Percentiles rank a stretch among this genome's conserved stretches.
Conservation (phyloP, 352 stramenopile species). For the Globisporangium emineosum region DNA sequence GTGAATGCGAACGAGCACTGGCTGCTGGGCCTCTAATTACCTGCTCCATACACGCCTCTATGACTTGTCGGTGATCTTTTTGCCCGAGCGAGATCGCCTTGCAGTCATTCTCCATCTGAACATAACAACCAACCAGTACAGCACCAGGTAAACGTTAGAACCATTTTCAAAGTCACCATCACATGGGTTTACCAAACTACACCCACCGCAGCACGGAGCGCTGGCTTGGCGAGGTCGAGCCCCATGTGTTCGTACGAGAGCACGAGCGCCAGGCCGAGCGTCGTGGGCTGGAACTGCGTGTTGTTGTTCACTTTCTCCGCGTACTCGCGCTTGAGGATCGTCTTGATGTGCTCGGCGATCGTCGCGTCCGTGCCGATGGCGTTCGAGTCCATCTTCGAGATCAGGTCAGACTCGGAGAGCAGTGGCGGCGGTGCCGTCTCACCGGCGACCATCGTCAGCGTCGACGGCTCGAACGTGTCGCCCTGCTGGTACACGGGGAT, state of each 20-base stretch:
- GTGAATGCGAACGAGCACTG: conserved; percentile 7
- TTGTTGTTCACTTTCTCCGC: conserved; percentile 92
- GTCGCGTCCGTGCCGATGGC: conserved; percentile 95
- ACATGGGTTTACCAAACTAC: neutral
- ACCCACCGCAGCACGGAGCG: conserved; percentile 84
- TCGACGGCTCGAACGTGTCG: conserved; percentile 71
- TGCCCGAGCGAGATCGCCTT: conserved; percentile 80
- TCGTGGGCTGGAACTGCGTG: conserved; percentile 93
- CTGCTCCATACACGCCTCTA: conserved; percentile 86
- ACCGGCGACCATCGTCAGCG: conserved; percentile 62
- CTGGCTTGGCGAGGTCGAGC: conserved; percentile 95
- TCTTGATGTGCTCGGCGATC: conserved; percentile 98
- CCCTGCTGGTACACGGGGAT: conserved; percentile 85
- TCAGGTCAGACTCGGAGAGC: conserved; percentile 92
- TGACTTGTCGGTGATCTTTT: conserved; percentile 73
- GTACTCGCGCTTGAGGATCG: conserved; percentile 97
- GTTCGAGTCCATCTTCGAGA: conserved; percentile 93
- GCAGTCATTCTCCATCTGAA: conserved; percentile 92
- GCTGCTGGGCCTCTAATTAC: conserved; percentile 36
- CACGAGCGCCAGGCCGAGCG: conserved; percentile 88
- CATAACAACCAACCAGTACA: neutral
- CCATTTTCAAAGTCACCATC: neutral
- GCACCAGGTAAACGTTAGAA: neutral
- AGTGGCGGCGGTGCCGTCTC: conserved; percentile 85
- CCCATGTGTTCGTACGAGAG: conserved; percentile 93